Evolutionary conservation across 108 stramenopile species (phyloP).

Genomic region (Cyclotella cryptica): DNA sequence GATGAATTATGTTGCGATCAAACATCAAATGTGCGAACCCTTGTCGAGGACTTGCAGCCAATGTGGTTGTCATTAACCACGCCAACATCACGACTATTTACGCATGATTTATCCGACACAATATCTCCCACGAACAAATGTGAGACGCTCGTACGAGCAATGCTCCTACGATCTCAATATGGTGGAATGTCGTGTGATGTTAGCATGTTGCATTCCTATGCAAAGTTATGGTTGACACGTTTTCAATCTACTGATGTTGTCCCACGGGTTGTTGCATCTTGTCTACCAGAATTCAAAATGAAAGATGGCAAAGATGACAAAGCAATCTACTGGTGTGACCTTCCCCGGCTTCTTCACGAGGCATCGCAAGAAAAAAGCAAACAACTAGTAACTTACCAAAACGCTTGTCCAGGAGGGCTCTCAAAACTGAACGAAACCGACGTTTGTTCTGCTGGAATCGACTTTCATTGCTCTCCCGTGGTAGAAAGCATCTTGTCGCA

Average conservation of each 20-base stretch:
- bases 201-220: conserved; percentile 66
- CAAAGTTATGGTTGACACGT: conserved; percentile 63
- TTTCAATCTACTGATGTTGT: conserved; percentile 33
- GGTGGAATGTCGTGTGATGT: conserved; percentile 88
- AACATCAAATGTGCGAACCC: neutral
- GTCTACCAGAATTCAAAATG: neutral
- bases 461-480: conserved; percentile 87
- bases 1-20: conserved; percentile 46
- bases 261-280: conserved; percentile 4
- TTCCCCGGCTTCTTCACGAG: conserved; percentile 53
- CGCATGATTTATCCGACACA: neutral
- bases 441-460: conserved; percentile 69
- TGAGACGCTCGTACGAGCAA: conserved; percentile 61
- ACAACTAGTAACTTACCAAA: conserved; percentile 30
- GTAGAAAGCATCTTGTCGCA: conserved; percentile 58
- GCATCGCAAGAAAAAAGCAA: conserved; percentile 35
- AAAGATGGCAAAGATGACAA: neutral
- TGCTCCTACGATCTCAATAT: conserved; percentile 75
- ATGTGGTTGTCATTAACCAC: conserved; percentile 31
- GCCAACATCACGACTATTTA: conserved; percentile 29
- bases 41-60: neutral
- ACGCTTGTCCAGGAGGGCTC: conserved; percentile 29
- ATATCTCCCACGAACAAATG: conserved; percentile 7
- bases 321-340: conserved; percentile 43
- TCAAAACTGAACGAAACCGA: conserved; percentile 54